These are phyloP conservation scores for Strigomonas oncopelti DNA, from an alignment of 208 protist species.

Conservation along the genomic window DNA sequence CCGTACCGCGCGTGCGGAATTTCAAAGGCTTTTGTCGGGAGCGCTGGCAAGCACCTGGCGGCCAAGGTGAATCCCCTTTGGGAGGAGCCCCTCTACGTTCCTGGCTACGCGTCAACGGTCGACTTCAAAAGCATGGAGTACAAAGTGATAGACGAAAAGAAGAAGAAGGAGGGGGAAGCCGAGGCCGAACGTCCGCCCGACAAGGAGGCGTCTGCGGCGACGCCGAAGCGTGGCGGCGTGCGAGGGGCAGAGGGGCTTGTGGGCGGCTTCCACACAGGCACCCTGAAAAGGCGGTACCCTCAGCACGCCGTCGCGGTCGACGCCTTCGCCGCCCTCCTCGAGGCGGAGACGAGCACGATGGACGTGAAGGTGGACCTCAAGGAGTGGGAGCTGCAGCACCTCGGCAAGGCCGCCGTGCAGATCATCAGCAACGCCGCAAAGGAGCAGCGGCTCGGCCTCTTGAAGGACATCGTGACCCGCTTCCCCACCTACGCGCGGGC, in stretches of 20 bases:
- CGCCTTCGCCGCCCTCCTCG: constrained; percentile 33
- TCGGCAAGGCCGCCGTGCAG: constrained; percentile 53
- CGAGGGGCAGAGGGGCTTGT: constrained; percentile 12
- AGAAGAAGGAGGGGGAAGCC: background rate
- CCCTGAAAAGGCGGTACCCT: constrained; percentile 34
- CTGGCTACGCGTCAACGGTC: constrained; percentile 94
- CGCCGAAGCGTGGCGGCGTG: too few relatives aligned
- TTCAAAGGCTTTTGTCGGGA: background rate
- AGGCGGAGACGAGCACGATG: constrained; percentile 24
- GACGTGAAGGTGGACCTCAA: constrained; percentile 63
- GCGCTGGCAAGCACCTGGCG: background rate
- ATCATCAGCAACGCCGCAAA: constrained; percentile 39
- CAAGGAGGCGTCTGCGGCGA: too few relatives aligned
- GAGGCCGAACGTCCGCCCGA: too few relatives aligned
- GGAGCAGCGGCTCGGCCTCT: constrained; percentile 48
- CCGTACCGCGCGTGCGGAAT: constrained; percentile 20
- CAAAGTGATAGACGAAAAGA: constrained; percentile 91
- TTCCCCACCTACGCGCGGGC: constrained; percentile 77
- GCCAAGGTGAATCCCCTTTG: constrained; percentile 15
- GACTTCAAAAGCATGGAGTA: constrained; percentile 97
- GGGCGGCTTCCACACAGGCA: constrained; percentile 39
- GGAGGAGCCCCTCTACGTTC: constrained; percentile 51
- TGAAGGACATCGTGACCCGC: constrained; percentile 79
- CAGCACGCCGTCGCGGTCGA: constrained; percentile 27
- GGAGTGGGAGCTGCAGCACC: constrained; percentile 61